Conservation (phyloP, 2,329 filamentous ascomycete genomes). For the Acephala macrosclerotiorum region DNA sequence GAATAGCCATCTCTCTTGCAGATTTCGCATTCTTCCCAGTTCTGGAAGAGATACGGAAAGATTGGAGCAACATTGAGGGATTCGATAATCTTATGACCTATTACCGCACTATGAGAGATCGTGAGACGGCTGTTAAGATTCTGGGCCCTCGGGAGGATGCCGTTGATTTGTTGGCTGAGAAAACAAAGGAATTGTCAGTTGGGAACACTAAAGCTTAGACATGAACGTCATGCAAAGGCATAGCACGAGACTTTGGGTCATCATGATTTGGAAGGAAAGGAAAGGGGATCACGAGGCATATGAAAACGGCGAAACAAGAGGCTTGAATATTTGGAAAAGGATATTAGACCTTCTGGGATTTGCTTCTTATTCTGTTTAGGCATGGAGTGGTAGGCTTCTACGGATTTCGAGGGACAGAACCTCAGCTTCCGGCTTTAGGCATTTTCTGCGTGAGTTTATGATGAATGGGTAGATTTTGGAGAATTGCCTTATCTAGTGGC, state of each 20-base stretch:
- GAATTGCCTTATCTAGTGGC: too few relatives aligned
- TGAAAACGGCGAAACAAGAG: conserved; percentile 1
- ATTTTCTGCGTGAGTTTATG: not conserved
- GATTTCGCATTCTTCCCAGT: conserved; percentile 67
- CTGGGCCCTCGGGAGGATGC: conserved; percentile 21
- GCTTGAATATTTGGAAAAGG: not conserved
- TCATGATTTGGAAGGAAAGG: not conserved
- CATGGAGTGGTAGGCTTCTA: not conserved
- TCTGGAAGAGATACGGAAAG: conserved; percentile 53
- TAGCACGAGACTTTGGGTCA: not conserved
- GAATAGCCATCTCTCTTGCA: conserved; percentile 50
- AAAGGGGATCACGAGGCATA: not conserved
- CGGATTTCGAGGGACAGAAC: not conserved
- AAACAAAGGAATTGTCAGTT: too few relatives aligned
- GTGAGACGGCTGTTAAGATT: conserved; percentile 29
- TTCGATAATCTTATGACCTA: conserved; percentile 43
- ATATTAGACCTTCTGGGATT: not conserved
- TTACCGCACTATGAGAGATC: conserved; percentile 30
- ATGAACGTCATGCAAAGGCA: not conserved
- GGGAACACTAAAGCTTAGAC: not conserved
- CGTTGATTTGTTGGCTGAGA: not conserved
- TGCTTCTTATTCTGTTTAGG: not conserved
- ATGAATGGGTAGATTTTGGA: too few relatives aligned
- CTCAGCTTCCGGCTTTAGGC: not conserved
- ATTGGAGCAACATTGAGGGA: conserved; percentile 42